phyloP scores from a whole-genome alignment of 495 filamentous ascomycete species.

The Letharia columbiana region DNA sequence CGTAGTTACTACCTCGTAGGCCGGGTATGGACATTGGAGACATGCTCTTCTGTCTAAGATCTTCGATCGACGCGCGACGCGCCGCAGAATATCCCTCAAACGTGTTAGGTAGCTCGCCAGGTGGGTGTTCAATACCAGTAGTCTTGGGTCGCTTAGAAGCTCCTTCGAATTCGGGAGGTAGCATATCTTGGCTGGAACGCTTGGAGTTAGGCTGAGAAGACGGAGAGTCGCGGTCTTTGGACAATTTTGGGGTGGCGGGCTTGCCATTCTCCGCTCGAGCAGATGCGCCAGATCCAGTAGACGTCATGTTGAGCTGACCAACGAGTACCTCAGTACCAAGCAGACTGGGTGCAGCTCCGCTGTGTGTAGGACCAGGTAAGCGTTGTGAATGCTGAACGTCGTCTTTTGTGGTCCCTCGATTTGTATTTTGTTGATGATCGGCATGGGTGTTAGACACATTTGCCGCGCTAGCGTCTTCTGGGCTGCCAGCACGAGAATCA shows the following conservation, averaged over 20 bases:
- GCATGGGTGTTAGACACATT: background rate
- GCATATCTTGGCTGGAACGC: conserved; percentile 11
- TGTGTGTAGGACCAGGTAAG: background rate
- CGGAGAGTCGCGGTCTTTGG: conserved; percentile 15
- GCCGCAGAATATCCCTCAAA: background rate
- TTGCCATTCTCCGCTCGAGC: conserved; percentile 16
- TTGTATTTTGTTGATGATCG: background rate
- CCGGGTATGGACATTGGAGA: background rate
- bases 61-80: conserved; percentile 3
- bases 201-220: conserved; percentile 14
- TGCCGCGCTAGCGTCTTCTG: conserved; percentile 2
- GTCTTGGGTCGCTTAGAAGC: conserved; percentile 33
- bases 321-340: conserved; percentile 61
- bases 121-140: background rate
- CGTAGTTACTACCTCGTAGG: background rate
- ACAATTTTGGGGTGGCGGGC: conserved; percentile 17
- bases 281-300: conserved; percentile 31
- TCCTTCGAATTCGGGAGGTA: conserved; percentile 13
- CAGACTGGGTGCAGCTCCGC: conserved; percentile 47
- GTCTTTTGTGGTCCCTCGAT: conserved; percentile 10
- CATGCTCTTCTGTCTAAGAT: conserved; percentile 1
- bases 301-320: conserved; percentile 59
- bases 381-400: conserved; percentile 17
- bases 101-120: background rate
- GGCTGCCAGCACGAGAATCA: background rate